Percentiles rank a stretch among this genome's conserved stretches.
These are phyloP conservation scores for Populus pruinosa DNA, from an alignment of 345 rosid genomes.

Conservation along the genomic window DNA sequence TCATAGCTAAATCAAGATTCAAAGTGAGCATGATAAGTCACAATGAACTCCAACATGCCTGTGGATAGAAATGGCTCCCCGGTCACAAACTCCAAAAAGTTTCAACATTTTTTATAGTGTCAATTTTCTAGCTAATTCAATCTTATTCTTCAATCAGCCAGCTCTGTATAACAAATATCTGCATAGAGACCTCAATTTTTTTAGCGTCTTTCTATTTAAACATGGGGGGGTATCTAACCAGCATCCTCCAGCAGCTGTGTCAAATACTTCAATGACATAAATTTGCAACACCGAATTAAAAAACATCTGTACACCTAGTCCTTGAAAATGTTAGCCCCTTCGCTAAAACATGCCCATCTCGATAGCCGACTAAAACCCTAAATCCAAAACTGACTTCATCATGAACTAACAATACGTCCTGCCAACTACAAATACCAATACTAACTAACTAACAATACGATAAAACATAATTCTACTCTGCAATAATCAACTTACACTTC, in stretches of 20 bases:
- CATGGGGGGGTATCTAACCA: background rate
- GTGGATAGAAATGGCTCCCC: background rate
- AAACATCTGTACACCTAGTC: background rate
- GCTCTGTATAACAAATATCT: background rate
- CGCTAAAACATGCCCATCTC: background rate
- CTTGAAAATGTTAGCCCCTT: background rate
- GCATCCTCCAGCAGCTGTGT: background rate
- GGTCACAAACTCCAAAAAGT: background rate
- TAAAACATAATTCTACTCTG: background rate
- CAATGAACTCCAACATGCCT: background rate
- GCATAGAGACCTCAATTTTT: background rate
- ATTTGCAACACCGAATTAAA: background rate
- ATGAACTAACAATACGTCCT: background rate
- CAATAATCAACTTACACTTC: conserved; percentile 5
- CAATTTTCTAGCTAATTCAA: background rate
- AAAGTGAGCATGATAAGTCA: background rate
- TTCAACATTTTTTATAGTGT: background rate
- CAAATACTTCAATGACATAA: background rate
- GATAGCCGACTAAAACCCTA: background rate
- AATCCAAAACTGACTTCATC: background rate
- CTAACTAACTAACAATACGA: background rate
- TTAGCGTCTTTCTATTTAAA: background rate
- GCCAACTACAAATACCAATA: background rate
- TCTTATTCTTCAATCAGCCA: background rate
- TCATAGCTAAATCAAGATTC: conserved; percentile 3